Base-by-base conservation (phyloP, 2,329 filamentous ascomycete species). In the Annulohypoxylon truncatum region DNA sequence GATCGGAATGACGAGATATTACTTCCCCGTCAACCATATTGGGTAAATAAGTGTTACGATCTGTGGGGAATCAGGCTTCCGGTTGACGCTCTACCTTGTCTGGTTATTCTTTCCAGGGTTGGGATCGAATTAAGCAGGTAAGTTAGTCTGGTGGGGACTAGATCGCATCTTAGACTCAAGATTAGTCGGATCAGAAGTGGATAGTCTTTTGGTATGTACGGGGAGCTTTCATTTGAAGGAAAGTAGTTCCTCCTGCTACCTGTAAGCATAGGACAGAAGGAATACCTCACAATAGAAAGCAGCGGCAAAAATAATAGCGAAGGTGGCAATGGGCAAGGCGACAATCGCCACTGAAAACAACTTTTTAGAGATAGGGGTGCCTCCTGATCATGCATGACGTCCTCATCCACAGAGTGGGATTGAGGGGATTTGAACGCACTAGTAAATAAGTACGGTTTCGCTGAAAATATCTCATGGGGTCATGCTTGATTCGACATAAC, bases 51-150 rank as follows among this genome's bases (percentile, higher is more conserved):
- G 12, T 22, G 29, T 6, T 54, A 13, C 38, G 26, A 42, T 12
- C 20, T 52, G 48, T 52, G 56, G 56, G 46, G 18, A 35, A 50
- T 44, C 12, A 28, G 10, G 35, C 47, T 46, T 52, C 29, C 35
- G 46, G 12, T 15, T 29, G 24, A 15, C 22, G 38, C 38, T 42
- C 10, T 42, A 42, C 24, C 24, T 28, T 12, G 9, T 1, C 9
- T 22, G 26, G 44, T 4, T 28, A 24, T 29, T 15, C 24, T 48
- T 28, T 28, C 22, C 15, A n/a, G 44, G 24, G 9, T 48, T 28
- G 12, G 5, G 7, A 48, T 48, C 24, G 44, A 28, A 29, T 48
- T 15, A 28, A 48, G 44, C 9, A 48, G n/a, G n/a, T n/a, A 47
- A 24, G 12, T n/a, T 7, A 48, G 13, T 20, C 38, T 26, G 26